A percentile compares a stretch with the other conserved stretches of the same genome.
Evolutionary conservation across 83 land plant species (phyloP).

Genomic region (Isoetes engelmannii): DNA sequence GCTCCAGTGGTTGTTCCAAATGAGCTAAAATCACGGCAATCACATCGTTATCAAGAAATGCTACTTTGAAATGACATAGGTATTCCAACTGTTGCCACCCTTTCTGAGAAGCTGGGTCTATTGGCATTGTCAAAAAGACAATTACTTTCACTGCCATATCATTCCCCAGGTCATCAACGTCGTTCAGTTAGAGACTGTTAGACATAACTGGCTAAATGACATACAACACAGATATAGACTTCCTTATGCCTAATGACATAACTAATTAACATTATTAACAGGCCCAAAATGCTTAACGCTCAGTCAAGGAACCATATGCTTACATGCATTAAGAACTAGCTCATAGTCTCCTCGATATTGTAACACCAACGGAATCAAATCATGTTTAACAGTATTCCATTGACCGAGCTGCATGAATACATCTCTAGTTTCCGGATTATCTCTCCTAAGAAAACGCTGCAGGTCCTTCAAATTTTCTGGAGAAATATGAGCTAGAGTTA

Average conservation of each 20-base stretch:
- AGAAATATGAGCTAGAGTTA: neutral
- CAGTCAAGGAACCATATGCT: neutral
- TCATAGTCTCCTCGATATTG: slow-evolving; percentile 52
- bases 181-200: neutral
- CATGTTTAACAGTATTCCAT: slow-evolving; percentile 66
- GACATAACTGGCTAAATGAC: neutral
- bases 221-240: neutral
- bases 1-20: slow-evolving; percentile 73
- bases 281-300: neutral
- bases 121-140: slow-evolving; percentile 88
- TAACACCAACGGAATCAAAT: slow-evolving; percentile 72
- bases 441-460: slow-evolving; percentile 75
- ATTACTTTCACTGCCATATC: slow-evolving; percentile 74
- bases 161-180: neutral
- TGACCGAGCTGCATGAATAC: slow-evolving; percentile 86
- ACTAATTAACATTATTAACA: neutral
- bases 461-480: slow-evolving; percentile 84
- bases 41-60: slow-evolving; percentile 53
- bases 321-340: slow-evolving; percentile 66
- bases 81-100: slow-evolving; percentile 69
- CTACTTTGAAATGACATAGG: slow-evolving; percentile 62
- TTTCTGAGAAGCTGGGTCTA: slow-evolving; percentile 58
- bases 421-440: slow-evolving; percentile 62
- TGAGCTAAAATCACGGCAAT: slow-evolving; percentile 69
- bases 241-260: neutral